Base-by-base conservation (phyloP, 345 rosid species). In the Erysimum cheiranthoides region DNA sequence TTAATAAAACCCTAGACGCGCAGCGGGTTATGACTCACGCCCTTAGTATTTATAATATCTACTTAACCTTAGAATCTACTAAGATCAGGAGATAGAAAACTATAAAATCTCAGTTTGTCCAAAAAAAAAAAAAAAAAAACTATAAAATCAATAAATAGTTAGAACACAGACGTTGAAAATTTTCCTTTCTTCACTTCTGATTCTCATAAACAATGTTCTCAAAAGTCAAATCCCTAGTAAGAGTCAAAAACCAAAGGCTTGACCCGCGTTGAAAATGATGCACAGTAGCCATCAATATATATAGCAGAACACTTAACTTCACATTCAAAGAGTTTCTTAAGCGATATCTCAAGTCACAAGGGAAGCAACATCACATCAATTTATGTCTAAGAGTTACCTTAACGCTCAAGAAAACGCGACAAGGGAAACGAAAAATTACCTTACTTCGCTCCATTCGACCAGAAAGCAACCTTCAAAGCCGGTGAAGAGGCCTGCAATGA, bases 401-500 rank as follows among this genome's bases (percentile, higher is more conserved):
- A 21, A 13, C 3, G 32, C 53, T 31, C 80, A 68, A 76, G 64
- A 31, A 18, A 61, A 43, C 14, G 62, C 4, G 1, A 50, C 43
- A 13, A 70, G 35, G 45, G 52, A 5, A 34, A 43, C 74, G 0
- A 80, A 78, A 49, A 34, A 83, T 4, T 84, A 71, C 75, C 66
- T 74, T 40, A 66, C 76, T 10, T 78, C 85, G 0, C 90, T 93
- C 25, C 92, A 87, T 78, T 75, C 92, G 1, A 85, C 86, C 34
- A 79, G 84, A 5, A 91, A 87, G 66, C 66, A 83, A 5, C 75
- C 84, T 9, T 4, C 81, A 25, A 93, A 93, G 74, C 85, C 90
- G 3, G 65, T 85, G 82, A 91, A 83, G 83, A 87, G 86, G 76
- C 90, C 87, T 73, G 85, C 85, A 5, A 82, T 78, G 25, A 21